Percentiles rank a stretch among this genome's conserved stretches.
Evolutionary conservation across 2,329 filamentous ascomycete genomes (phyloP).

Genomic region (Pseudogymnoascus sp.): DNA sequence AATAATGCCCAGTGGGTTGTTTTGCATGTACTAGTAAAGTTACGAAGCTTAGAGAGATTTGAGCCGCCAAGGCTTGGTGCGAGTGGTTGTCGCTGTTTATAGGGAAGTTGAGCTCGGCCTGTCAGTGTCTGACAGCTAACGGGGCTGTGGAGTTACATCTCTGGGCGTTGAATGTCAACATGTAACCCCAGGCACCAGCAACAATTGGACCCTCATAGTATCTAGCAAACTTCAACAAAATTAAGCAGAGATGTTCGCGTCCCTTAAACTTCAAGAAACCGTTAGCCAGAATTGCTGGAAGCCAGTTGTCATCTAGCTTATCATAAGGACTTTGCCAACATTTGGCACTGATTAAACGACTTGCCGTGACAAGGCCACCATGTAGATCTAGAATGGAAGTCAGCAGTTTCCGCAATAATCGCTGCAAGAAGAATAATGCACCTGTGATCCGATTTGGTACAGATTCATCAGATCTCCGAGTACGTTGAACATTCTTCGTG

Average conservation of each 20-base stretch:
- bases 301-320: not conserved
- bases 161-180: not conserved
- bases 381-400: too few relatives aligned
- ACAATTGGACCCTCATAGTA: not conserved
- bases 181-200: too few relatives aligned
- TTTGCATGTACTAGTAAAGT: not conserved
- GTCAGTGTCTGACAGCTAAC: not conserved
- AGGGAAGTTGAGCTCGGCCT: not conserved
- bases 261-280: not conserved
- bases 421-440: too few relatives aligned
- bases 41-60: not conserved
- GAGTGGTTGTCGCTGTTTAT: not conserved
- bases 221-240: not conserved
- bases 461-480: too few relatives aligned
- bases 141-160: not conserved
- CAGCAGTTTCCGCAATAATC: too few relatives aligned
- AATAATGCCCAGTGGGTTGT: not conserved
- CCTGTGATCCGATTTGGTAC: too few relatives aligned
- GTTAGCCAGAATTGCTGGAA: not conserved
- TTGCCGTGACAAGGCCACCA: too few relatives aligned
- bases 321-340: too few relatives aligned
- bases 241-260: not conserved
- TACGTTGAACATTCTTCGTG: too few relatives aligned
- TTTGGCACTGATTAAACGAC: too few relatives aligned
- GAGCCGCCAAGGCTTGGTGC: not conserved